Evolutionary conservation across 768 basidiomycete genomes (phyloP).

Genomic region (Hericium alpestre): DNA sequence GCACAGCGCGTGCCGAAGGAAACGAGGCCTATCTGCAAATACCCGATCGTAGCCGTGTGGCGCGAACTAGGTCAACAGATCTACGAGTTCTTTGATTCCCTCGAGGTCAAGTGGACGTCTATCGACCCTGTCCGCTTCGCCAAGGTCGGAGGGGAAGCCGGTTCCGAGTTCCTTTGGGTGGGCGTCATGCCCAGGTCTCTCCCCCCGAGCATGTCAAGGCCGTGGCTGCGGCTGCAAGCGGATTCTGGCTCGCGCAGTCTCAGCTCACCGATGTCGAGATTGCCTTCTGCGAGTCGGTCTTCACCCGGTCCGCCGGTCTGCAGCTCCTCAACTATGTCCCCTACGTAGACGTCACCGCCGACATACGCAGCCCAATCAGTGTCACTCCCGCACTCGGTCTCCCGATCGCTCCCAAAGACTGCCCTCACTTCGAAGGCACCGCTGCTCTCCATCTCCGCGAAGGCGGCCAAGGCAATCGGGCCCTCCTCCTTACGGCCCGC

Average conservation of each 20-base stretch:
- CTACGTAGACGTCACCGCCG: no score
- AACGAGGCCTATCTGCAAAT: constrained; percentile 20
- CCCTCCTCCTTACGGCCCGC: constrained; percentile 23
- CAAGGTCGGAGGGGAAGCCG: constrained; percentile 14
- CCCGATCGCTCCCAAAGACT: no score
- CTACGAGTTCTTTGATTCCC: constrained; percentile 18
- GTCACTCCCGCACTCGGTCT: no score
- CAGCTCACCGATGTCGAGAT: no score
- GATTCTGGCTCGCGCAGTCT: no score
- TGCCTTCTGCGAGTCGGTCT: no score
- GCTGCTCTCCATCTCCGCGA: constrained; percentile 21
- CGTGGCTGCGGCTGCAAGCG: no score
- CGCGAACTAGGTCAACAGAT: constrained; percentile 14
- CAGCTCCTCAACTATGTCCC: no score
- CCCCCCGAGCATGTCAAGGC: no score
- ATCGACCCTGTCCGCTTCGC: constrained; percentile 25
- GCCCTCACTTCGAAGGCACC: no score
- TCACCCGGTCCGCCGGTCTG: no score
- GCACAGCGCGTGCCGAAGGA: constrained; percentile 15
- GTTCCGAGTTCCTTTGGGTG: constrained; percentile 21
- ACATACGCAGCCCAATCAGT: no score
- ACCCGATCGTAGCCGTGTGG: constrained; percentile 20
- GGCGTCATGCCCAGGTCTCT: constrained; percentile 18
- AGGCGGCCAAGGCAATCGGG: constrained; percentile 15
- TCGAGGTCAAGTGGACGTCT: constrained; percentile 19